phyloP scores from a whole-genome alignment of 106 monocot genomes.

The Acanthochlamys bracteata region DNA sequence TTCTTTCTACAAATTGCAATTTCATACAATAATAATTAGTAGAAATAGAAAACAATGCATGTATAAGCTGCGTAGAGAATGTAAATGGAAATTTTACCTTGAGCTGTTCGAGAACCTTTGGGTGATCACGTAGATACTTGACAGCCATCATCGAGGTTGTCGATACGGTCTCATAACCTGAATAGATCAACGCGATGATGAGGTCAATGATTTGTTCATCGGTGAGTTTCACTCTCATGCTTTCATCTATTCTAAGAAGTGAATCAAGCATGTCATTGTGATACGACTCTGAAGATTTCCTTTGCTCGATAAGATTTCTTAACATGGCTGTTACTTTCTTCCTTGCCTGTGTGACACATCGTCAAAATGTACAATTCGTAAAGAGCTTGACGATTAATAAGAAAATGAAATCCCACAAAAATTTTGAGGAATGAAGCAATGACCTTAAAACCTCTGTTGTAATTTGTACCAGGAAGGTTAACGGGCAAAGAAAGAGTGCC shows the following conservation, averaged over 20 bases:
- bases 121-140: conserved; percentile 83
- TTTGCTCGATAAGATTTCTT: conserved; percentile 43
- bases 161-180: conserved; percentile 91
- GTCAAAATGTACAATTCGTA: neutral
- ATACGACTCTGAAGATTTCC: conserved; percentile 22
- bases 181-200: conserved; percentile 76
- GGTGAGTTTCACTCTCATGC: conserved; percentile 33
- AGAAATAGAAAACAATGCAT: neutral
- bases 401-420: too few species aligned
- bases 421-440: neutral
- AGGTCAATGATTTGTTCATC: conserved; percentile 93
- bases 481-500: conserved; percentile 86
- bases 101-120: conserved; percentile 73
- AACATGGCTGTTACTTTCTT: conserved; percentile 53
- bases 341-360: conserved; percentile 71
- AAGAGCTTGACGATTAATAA: too few species aligned
- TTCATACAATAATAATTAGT: neutral
- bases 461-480: conserved; percentile 81
- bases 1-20: conserved; percentile 45
- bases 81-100: conserved; percentile 37
- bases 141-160: conserved; percentile 94
- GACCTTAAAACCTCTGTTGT: conserved; percentile 56
- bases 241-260: conserved; percentile 37
- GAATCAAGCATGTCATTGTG: conserved; percentile 68
- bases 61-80: neutral